Conservation (phyloP, 495 filamentous ascomycete genomes). For the Trichoderma orchidacearum region DNA sequence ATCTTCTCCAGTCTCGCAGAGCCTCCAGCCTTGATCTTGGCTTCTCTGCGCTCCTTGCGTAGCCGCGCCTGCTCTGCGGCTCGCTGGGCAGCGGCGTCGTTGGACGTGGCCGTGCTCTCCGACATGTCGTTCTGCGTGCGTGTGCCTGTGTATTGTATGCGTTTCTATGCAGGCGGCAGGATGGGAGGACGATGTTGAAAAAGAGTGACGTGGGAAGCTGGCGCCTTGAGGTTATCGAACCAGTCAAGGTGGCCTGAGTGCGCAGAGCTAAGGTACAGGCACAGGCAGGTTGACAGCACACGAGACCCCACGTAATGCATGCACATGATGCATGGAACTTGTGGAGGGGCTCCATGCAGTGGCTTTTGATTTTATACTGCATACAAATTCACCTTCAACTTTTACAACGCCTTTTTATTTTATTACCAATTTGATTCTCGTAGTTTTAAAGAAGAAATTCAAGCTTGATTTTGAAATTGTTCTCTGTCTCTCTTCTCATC, state of each 20-base stretch:
- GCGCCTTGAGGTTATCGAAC: no score
- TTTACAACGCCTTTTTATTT: no score
- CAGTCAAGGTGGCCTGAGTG: background rate
- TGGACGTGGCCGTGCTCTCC: constrained; percentile 7
- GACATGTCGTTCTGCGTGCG: no score
- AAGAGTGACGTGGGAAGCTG: background rate
- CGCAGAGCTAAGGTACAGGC: background rate
- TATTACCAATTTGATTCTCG: no score
- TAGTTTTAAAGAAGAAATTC: no score
- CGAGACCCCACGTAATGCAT: background rate
- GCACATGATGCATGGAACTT: background rate
- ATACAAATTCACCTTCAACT: no score
- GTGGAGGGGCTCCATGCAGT: background rate
- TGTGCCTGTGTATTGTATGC: no score
- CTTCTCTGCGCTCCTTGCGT: constrained; percentile 80
- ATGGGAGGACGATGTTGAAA: background rate
- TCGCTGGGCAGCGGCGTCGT: constrained; percentile 39
- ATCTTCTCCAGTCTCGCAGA: constrained; percentile 72
- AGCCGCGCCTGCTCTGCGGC: constrained; percentile 66
- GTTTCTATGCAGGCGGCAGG: background rate
- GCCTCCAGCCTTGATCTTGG: constrained; percentile 77
- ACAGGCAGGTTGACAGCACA: constrained; percentile 1
- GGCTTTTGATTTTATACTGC: no score
- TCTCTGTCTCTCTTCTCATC: no score
- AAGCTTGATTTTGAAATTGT: no score